phyloP scores from a whole-genome alignment of 2,329 filamentous ascomycete species.

The Periconia sp. region DNA sequence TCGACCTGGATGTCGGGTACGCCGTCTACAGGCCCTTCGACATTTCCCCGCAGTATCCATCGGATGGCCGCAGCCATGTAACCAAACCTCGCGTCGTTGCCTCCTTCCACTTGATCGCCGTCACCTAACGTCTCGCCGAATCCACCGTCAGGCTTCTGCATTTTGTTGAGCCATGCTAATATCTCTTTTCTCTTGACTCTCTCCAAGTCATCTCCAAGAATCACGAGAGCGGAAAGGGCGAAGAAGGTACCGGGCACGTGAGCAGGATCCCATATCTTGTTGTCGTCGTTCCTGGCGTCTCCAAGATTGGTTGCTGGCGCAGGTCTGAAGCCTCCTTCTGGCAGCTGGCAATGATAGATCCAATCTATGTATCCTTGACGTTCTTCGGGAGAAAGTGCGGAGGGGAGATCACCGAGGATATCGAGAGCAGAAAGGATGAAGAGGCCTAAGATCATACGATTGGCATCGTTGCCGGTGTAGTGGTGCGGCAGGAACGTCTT shows the following conservation, averaged over 20 bases:
- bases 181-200: slow-evolving; percentile 69
- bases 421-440: slow-evolving; percentile 88
- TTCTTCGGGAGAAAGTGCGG: slow-evolving; percentile 57
- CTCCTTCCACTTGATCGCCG: slow-evolving; percentile 67
- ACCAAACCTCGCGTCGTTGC: slow-evolving; percentile 82
- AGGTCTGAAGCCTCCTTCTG: slow-evolving; percentile 83
- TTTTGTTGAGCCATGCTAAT: slow-evolving; percentile 69
- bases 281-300: slow-evolving; percentile 51
- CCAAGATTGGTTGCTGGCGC: slow-evolving; percentile 69
- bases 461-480: slow-evolving; percentile 89
- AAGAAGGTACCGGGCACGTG: slow-evolving; percentile 90
- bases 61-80: slow-evolving; percentile 81
- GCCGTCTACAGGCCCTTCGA: slow-evolving; percentile 56
- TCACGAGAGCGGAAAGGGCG: slow-evolving; percentile 72
- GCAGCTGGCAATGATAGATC: slow-evolving; percentile 85
- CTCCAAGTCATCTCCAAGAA: slow-evolving; percentile 61
- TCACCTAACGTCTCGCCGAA: slow-evolving; percentile 81
- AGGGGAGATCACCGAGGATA: slow-evolving; percentile 67
- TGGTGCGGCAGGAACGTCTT: slow-evolving; percentile 76
- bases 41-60: slow-evolving; percentile 72
- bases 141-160: slow-evolving; percentile 84
- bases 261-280: slow-evolving; percentile 68
- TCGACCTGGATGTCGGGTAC: slow-evolving; percentile 75
- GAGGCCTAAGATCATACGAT: slow-evolving; percentile 84
- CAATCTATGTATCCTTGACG: slow-evolving; percentile 65